Base-by-base conservation (phyloP, 306 rosid genomes). In the Acacia crassicarpa region DNA sequence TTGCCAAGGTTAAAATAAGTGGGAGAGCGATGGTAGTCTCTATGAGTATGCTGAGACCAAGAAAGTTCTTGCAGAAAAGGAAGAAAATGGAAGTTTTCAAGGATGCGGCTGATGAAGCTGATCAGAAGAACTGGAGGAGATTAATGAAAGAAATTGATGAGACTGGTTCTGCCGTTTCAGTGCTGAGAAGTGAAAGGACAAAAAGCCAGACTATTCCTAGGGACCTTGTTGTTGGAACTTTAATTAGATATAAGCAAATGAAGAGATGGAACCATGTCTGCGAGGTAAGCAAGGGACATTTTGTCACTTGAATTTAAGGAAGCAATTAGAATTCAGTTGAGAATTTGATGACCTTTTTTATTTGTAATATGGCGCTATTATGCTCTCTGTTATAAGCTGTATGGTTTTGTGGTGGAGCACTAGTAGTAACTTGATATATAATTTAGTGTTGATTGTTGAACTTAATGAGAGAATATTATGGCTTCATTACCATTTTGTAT, bases 61-160 rank as follows among this genome's bases (percentile, higher is more conserved):
- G 99, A 71, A 95, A 91, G 83, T 91, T 93, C 78, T 82, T 91
- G 89, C 91, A 83, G 85, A 93, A 78, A 85, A 91, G 94, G 85
- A 93, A 77, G 91, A 89, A 89, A 75, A 22, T 49, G 43, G 87
- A 89, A 69, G 88, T 85, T 27, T 95, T 95, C 56, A 92, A 86
- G 82, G 96, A 93, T 67, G 94, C 83, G 2, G 91, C 86, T 2
- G 96, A 95, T 59, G 99, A 93, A 89, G 92, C 92, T 8, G 82
- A 91, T 20, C 92, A 93, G 86, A 95, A 85, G 90, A 93, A 90
- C 77, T 95, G 98, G 98, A 87, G 96, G 91, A 92, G 88, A 78
- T 27, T 93, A 82, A 92, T 93, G 97, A 93, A 82, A 15, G 83
- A 91, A 80, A 95, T 95, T 27, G 93, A 89, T 7, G 92, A 93